Evolutionary conservation across 345 rosid species (phyloP), one percentile per base, ranked within the genome.

Genomic region (Hibiscus trionum): DNA sequence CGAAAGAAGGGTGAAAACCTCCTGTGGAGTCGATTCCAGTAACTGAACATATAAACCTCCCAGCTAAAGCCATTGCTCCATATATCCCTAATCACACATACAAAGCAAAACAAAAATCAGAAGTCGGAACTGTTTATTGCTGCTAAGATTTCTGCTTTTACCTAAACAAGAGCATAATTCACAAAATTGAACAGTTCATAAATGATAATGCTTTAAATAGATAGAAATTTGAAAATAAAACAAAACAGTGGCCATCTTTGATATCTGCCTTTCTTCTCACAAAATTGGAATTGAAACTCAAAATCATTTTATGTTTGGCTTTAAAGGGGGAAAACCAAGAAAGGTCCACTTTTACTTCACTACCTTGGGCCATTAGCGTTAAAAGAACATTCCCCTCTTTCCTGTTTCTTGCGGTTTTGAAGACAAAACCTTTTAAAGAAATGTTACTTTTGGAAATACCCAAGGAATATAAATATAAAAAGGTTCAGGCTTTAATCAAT

Each of bases 31-130:
- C 99, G 12, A 90, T 79, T 44, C 99, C 97, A 26, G 93, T 83
- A 39, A 95, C 56, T n/a, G 93, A 90, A 72, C 97, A 95, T 75
- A 95, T 87, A n/a, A 95, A 82, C 67, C 90, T 87, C 57, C 97
- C 99, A 15, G 91, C 92, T 52, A 90, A 77, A 50, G 84, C 97
- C 97, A 95, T 95, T 70, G 89, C 97, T 33, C 92, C 99, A 77
- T 95, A 92, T 73, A 95, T 87, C 56, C 97, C 99, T 95, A 78
- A 21, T 58, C 21, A 73, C 49, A 14, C 7, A 55, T 17, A 14
- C 35, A 61, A 69, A 27, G 2, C 44, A 65, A 19, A 31, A 72
- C 15, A 24, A 10, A 2, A 61, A 66, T 26, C 11, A 17, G n/a
- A 42, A 24, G 11, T 7, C 4, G 19, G 7, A 64, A 39, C 69